Conservation (phyloP, 1,284 basidiomycete species). For the Pascua sp. region DNA sequence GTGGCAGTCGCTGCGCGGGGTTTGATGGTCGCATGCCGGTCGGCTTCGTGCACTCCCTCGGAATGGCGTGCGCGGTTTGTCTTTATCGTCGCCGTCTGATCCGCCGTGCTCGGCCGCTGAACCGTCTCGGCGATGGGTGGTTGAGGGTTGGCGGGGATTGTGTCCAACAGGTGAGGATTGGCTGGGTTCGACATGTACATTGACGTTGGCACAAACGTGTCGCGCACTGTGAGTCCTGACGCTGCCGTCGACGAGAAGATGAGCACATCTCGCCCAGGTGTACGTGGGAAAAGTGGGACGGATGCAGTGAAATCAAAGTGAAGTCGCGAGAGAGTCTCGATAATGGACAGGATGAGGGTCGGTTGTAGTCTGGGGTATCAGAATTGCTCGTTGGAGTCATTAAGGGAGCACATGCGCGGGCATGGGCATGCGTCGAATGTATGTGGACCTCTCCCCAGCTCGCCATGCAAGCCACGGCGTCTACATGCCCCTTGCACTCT, state of each 20-base stretch:
- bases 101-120: no score
- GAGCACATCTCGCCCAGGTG: conserved; percentile 37
- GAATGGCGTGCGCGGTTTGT: no score
- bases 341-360: conserved; percentile 28
- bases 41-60: no score
- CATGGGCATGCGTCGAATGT: no score
- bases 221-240: conserved; percentile 23
- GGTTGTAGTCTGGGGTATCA: conserved; percentile 33
- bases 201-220: neutral
- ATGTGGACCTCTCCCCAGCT: no score
- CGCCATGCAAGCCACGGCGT: no score
- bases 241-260: conserved; percentile 34
- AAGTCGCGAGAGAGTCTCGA: conserved; percentile 27
- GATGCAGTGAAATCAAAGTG: conserved; percentile 33
- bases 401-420: neutral
- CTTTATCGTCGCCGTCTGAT: no score
- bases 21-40: no score
- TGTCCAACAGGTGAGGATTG: no score
- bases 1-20: no score
- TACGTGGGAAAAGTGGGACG: conserved; percentile 33
- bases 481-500: no score
- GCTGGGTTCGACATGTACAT: no score
- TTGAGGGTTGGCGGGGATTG: neutral
- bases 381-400: neutral
- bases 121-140: neutral